Percentiles rank a stretch among this genome's conserved stretches.
phyloP scores from a whole-genome alignment of 2,329 filamentous ascomycete genomes.

The Xylariaceae sp. region DNA sequence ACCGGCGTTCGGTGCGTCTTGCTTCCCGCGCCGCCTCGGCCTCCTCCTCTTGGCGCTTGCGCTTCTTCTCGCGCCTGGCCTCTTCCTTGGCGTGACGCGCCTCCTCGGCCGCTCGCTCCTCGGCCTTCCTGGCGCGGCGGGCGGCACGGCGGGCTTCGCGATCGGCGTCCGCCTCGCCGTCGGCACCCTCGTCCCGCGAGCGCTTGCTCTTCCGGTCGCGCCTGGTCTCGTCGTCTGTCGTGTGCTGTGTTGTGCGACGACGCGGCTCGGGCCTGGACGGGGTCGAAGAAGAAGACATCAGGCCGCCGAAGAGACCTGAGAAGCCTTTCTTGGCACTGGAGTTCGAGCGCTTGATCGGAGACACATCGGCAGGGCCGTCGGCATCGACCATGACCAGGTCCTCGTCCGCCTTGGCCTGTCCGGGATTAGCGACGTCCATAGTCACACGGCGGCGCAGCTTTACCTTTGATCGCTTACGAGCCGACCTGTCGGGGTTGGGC shows the following conservation, averaged over 20 bases:
- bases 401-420: slow-evolving; percentile 29
- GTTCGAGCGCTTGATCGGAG: slow-evolving; percentile 51
- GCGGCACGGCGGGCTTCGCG: slow-evolving; percentile 55
- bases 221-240: slow-evolving; percentile 43
- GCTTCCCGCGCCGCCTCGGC: slow-evolving; percentile 50
- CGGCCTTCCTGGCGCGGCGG: slow-evolving; percentile 50
- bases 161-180: slow-evolving; percentile 47
- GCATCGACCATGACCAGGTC: slow-evolving; percentile 52
- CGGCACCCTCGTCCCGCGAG: slow-evolving; percentile 35
- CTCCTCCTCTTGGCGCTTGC: slow-evolving; percentile 47
- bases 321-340: slow-evolving; percentile 56
- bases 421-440: slow-evolving; percentile 9
- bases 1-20: slow-evolving; percentile 46
- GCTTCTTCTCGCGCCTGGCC: slow-evolving; percentile 46
- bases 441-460: slow-evolving; percentile 23
- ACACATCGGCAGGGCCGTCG: slow-evolving; percentile 37
- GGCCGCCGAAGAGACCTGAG: slow-evolving; percentile 54
- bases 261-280: slow-evolving; percentile 36
- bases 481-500: slow-evolving; percentile 38
- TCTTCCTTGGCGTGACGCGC: slow-evolving; percentile 50
- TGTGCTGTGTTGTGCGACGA: slow-evolving; percentile 42
- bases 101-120: slow-evolving; percentile 46
- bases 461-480: slow-evolving; percentile 39
- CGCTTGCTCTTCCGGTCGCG: slow-evolving; percentile 29
- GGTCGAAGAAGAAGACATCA: slow-evolving; percentile 36